These are phyloP conservation scores for Abrus precatorius DNA, from an alignment of 306 rosid species.

Conservation along the genomic window DNA sequence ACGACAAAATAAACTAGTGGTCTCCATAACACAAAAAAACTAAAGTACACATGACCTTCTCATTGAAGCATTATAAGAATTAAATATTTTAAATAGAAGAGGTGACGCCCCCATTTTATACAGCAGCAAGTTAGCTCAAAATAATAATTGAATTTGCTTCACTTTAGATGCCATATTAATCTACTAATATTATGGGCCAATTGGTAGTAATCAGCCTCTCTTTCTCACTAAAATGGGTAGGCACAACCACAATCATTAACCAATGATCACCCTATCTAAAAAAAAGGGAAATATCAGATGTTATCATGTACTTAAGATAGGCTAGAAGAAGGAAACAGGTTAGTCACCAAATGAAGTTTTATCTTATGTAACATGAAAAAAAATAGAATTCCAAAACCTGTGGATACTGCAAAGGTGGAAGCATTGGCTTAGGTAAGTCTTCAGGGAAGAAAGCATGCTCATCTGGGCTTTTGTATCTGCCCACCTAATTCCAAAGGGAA, in stretches of 20 bases:
- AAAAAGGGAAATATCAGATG: conserved; percentile 6
- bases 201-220: not conserved
- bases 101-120: not conserved
- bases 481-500: conserved; percentile 62
- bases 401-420: conserved; percentile 75
- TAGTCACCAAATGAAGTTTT: conserved; percentile 26
- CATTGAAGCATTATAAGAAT: conserved; percentile 23
- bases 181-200: not conserved
- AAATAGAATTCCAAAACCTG: conserved; percentile 55
- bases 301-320: not conserved
- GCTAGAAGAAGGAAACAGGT: conserved; percentile 7
- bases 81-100: conserved; percentile 8
- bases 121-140: not conserved
- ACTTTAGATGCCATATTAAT: not conserved
- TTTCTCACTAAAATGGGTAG: conserved; percentile 16
- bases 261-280: conserved; percentile 17
- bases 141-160: not conserved
- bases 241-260: conserved; percentile 1
- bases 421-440: conserved; percentile 57
- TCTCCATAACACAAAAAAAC: conserved; percentile 7
- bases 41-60: not conserved
- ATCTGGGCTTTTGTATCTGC: conserved; percentile 74
- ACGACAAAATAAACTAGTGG: not conserved
- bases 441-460: conserved; percentile 73
- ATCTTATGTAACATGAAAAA: conserved; percentile 15